A percentile compares a stretch with the other conserved stretches of the same genome.
Evolutionary conservation across 768 basidiomycete genomes (phyloP).

Genomic region (Pseudohyphozyma bogoriensis): DNA sequence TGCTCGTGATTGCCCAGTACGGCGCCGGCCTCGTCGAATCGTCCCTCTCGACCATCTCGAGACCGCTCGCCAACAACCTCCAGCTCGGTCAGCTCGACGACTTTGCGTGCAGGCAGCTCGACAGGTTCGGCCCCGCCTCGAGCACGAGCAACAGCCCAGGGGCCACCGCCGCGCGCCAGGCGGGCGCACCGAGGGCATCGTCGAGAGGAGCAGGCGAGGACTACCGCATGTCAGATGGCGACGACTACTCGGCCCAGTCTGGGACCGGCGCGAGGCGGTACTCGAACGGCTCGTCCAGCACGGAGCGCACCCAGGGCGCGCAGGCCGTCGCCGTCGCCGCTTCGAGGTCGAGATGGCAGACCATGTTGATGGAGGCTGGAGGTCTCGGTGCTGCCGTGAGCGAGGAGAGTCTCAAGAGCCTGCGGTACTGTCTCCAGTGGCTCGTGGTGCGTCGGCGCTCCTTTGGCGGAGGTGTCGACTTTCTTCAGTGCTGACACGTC

Average conservation of each 20-base stretch:
- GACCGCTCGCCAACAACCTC: constrained; percentile 20
- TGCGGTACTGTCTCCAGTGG: constrained; percentile 81
- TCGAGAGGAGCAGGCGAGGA: not conserved
- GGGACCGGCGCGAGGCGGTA: not conserved
- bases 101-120: constrained; percentile 78
- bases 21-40: constrained; percentile 28
- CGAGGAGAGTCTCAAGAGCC: constrained; percentile 76
- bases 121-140: constrained; percentile 46
- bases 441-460: constrained; percentile 42
- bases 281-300: not conserved
- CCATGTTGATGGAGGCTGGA: constrained; percentile 64
- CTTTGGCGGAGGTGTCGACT: no score
- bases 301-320: not conserved
- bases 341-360: constrained; percentile 66
- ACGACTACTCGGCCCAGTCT: not conserved
- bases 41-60: constrained; percentile 22
- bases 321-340: constrained; percentile 10
- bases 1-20: constrained; percentile 1
- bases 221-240: not conserved
- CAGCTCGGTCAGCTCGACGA: constrained; percentile 54
- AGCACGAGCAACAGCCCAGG: not conserved
- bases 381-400: constrained; percentile 78
- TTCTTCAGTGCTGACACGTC: constrained; percentile 16
- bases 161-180: not conserved
- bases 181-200: not conserved